These are phyloP conservation scores for Catharanthus roseus DNA, from an alignment of 257 asterid genomes.

Conservation along the genomic window DNA sequence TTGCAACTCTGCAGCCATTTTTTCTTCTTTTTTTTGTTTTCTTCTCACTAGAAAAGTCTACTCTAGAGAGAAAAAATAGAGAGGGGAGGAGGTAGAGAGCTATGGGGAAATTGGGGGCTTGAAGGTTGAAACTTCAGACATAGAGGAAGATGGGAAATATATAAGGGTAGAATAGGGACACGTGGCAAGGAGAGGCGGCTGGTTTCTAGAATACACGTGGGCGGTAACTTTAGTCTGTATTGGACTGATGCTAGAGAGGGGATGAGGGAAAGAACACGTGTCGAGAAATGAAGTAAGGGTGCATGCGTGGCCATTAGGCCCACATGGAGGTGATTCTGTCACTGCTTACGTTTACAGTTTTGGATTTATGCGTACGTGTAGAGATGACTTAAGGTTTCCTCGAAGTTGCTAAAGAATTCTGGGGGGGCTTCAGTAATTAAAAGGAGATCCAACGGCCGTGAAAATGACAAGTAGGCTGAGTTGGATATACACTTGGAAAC, in stretches of 20 bases:
- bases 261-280: slow-evolving; percentile 17
- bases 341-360: slow-evolving; percentile 35
- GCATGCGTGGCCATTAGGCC: slow-evolving; percentile 5
- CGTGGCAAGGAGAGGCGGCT: slow-evolving; percentile 34
- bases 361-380: slow-evolving; percentile 43
- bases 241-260: background rate
- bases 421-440: background rate
- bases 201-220: slow-evolving; percentile 40
- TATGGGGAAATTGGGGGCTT: slow-evolving; percentile 14
- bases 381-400: slow-evolving; percentile 1
- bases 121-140: slow-evolving; percentile 52
- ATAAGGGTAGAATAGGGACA: slow-evolving; percentile 39
- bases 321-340: slow-evolving; percentile 28
- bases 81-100: background rate
- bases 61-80: background rate
- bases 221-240: slow-evolving; percentile 1
- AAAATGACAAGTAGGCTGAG: background rate
- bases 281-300: background rate
- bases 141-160: slow-evolving; percentile 40
- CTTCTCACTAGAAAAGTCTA: background rate
- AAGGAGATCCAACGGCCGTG: background rate
- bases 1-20: slow-evolving; percentile 51
- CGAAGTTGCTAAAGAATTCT: slow-evolving; percentile 3
- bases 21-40: background rate
- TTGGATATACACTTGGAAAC: background rate